These are phyloP conservation scores for Priceomyces melissophilus DNA, from an alignment of 805 yeast genomes.

Conservation along the genomic window DNA sequence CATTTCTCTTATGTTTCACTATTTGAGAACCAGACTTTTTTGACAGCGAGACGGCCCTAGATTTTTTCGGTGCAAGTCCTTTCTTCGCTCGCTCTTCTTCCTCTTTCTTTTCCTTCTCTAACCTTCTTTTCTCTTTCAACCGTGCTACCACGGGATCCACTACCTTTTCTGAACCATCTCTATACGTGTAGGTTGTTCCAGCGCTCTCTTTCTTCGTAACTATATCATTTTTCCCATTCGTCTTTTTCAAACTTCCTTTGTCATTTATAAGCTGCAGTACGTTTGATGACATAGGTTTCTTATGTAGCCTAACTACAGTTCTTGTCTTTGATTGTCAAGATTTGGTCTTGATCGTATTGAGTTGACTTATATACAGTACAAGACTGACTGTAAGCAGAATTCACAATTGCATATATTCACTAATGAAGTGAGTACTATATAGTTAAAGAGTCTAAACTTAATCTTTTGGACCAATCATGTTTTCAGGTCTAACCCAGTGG, in stretches of 20 bases:
- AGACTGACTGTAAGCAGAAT: no score
- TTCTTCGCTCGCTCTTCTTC: conserved; percentile 30
- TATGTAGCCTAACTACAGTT: no score
- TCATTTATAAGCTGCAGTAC: conserved; percentile 29
- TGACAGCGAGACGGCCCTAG: conserved; percentile 7
- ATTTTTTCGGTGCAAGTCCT: conserved; percentile 27
- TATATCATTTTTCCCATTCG: background rate
- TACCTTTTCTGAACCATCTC: conserved; percentile 15
- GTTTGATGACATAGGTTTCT: conserved; percentile 16
- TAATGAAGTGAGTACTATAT: no score
- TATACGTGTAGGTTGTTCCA: conserved; percentile 1
- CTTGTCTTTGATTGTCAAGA: no score
- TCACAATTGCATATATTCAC: no score
- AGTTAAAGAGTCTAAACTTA: conserved; percentile 9
- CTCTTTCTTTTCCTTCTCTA: conserved; percentile 47
- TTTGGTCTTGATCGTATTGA: no score
- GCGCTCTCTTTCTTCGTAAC: background rate
- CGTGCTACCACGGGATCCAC: conserved; percentile 71
- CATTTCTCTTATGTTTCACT: background rate
- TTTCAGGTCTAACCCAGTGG: conserved; percentile 96
- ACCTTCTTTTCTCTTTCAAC: conserved; percentile 61
- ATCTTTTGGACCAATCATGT: conserved; percentile 92
- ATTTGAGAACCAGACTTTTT: conserved; percentile 1
- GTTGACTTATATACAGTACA: no score
- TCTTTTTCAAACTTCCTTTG: conserved; percentile 20